Evolutionary conservation across 2,329 filamentous ascomycete species (phyloP).

Genomic region (Cladosporium sp.): DNA sequence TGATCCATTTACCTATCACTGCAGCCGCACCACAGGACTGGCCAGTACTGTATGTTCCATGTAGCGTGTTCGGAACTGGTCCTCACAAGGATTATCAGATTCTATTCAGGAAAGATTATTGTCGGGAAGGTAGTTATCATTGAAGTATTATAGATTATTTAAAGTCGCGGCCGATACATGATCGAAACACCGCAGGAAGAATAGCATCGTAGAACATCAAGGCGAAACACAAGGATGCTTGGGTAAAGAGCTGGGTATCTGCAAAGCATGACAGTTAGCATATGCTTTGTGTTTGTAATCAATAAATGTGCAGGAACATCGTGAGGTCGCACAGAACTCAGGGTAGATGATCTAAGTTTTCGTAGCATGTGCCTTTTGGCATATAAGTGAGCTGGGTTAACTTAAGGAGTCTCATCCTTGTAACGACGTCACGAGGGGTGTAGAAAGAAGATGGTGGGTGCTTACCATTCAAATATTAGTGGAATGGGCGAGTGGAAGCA

Average conservation of each 20-base stretch:
- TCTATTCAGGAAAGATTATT: background rate
- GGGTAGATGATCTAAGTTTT: constrained; percentile 13
- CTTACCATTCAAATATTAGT: constrained; percentile 5
- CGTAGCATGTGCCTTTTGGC: constrained; percentile 13
- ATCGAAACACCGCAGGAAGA: background rate
- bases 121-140: background rate
- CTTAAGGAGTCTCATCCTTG: constrained; percentile 13
- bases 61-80: background rate
- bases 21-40: no score
- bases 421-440: constrained; percentile 4
- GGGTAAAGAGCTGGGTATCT: background rate
- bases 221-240: background rate
- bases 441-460: background rate
- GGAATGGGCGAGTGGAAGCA: background rate
- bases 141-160: background rate
- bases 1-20: background rate
- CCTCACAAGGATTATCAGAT: background rate
- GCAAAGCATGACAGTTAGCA: constrained; percentile 3
- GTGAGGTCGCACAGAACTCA: constrained; percentile 12
- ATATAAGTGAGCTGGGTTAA: constrained; percentile 15
- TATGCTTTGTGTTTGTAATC: background rate
- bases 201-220: background rate
- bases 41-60: no score
- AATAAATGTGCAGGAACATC: background rate
- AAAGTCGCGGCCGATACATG: background rate